These are phyloP conservation scores for Xylaria sp. DNA, from an alignment of 2,329 filamentous ascomycete species.

Conservation along the genomic window DNA sequence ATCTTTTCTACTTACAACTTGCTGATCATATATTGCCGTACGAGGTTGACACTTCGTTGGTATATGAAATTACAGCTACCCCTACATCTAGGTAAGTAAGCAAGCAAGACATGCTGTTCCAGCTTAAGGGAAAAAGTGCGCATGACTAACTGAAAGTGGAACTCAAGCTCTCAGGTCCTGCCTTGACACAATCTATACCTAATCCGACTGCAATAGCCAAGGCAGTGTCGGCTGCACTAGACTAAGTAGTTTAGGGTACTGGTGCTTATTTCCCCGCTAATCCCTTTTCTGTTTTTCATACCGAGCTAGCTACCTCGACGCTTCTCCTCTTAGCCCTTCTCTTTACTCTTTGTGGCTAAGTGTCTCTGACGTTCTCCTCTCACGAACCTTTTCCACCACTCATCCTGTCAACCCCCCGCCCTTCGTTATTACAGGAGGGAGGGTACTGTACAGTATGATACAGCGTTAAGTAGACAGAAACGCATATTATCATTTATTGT, in stretches of 20 bases:
- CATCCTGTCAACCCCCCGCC: slow-evolving; percentile 14
- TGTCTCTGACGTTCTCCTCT: slow-evolving; percentile 27
- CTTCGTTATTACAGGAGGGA: slow-evolving; percentile 18
- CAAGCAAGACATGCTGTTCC: too few species aligned
- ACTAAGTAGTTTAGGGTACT: slow-evolving; percentile 9
- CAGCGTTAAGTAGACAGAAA: slow-evolving; percentile 1
- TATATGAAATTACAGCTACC: too few species aligned
- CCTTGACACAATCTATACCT: neutral
- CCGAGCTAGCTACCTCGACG: neutral
- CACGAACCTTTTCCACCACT: slow-evolving; percentile 16
- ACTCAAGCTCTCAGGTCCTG: neutral
- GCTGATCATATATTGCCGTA: too few species aligned
- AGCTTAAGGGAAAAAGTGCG: too few species aligned
- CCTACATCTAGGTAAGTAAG: too few species aligned
- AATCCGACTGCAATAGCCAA: slow-evolving; percentile 4
- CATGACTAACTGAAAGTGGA: slow-evolving; percentile 17
- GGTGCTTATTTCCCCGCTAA: slow-evolving; percentile 36
- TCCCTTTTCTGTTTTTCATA: slow-evolving; percentile 28
- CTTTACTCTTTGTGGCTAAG: slow-evolving; percentile 34
- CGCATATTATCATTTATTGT: too few species aligned
- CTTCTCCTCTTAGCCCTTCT: slow-evolving; percentile 12
- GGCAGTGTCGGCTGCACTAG: slow-evolving; percentile 16
- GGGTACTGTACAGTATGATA: slow-evolving; percentile 4
- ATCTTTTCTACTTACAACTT: too few species aligned
- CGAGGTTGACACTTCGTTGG: too few species aligned